Conservation (phyloP, 192 early-diverging fungal genomes). For the Rhizophagus sp. region DNA sequence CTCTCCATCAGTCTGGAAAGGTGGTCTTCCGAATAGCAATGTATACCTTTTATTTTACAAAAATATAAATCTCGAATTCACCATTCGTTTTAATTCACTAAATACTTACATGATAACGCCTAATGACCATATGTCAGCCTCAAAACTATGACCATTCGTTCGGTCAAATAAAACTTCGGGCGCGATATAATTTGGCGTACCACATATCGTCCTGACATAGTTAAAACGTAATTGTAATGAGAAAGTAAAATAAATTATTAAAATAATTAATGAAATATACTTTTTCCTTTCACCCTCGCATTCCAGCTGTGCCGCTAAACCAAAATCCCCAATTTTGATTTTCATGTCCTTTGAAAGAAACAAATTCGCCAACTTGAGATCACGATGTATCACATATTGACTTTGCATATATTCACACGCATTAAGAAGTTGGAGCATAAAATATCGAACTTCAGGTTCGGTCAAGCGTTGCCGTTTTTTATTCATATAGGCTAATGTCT, state of each 20-base stretch:
- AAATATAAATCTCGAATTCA: too few relatives aligned
- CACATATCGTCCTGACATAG: slow-evolving; percentile 79
- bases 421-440: slow-evolving; percentile 77
- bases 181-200: slow-evolving; percentile 97
- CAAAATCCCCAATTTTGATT: slow-evolving; percentile 95
- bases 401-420: slow-evolving; percentile 84
- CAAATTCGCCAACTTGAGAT: slow-evolving; percentile 95
- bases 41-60: slow-evolving; percentile 63
- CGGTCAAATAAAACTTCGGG: slow-evolving; percentile 89
- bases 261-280: slow-evolving; percentile 44
- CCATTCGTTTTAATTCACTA: background rate
- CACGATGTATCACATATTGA: slow-evolving; percentile 84
- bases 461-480: slow-evolving; percentile 74
- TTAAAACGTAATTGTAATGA: background rate
- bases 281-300: slow-evolving; percentile 85
- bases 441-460: slow-evolving; percentile 89
- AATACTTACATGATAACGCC: slow-evolving; percentile 82
- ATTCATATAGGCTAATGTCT: slow-evolving; percentile 87
- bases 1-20: slow-evolving; percentile 79
- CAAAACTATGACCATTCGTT: slow-evolving; percentile 83
- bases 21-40: slow-evolving; percentile 83
- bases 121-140: slow-evolving; percentile 94
- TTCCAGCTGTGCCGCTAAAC: slow-evolving; percentile 81
- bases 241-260: background rate
- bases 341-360: slow-evolving; percentile 81